Evolutionary conservation across 345 rosid genomes (phyloP).

Genomic region (Syzygium jambos): DNA sequence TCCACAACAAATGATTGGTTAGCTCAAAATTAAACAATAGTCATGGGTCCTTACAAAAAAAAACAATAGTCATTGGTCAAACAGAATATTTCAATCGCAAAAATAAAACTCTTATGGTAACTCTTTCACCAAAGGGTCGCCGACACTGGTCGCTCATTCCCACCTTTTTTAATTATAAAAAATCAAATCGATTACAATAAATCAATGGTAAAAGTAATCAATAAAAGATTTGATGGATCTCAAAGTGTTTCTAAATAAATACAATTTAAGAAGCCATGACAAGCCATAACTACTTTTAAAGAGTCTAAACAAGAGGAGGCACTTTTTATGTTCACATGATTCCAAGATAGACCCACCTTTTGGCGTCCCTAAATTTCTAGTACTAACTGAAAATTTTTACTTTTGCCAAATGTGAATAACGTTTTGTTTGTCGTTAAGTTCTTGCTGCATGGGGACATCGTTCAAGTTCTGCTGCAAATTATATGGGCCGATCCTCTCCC

Average conservation of each 20-base stretch:
- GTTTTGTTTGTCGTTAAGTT: background rate
- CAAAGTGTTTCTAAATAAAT: no score
- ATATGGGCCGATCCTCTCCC: conserved; percentile 73
- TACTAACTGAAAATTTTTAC: background rate
- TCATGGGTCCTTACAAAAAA: no score
- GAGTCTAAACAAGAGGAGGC: background rate
- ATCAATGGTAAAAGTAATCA: no score
- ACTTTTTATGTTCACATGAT: background rate
- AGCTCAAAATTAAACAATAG: no score
- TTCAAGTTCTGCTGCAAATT: conserved; percentile 80
- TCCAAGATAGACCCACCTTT: background rate
- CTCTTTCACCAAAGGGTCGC: background rate
- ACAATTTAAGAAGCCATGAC: no score
- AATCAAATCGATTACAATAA: background rate
- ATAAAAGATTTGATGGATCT: background rate
- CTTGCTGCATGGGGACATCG: conserved; percentile 67
- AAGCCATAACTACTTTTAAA: background rate
- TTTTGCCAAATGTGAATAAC: background rate
- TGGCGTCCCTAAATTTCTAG: background rate
- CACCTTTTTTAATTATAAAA: background rate
- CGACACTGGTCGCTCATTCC: background rate
- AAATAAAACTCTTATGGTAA: no score
- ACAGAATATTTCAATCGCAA: no score
- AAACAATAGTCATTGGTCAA: no score
- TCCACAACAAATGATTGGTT: no score